Evolutionary conservation across 2,329 filamentous ascomycete species (phyloP), one percentile per base, ranked within the genome.

Genomic region (Scytalidium lignicola): DNA sequence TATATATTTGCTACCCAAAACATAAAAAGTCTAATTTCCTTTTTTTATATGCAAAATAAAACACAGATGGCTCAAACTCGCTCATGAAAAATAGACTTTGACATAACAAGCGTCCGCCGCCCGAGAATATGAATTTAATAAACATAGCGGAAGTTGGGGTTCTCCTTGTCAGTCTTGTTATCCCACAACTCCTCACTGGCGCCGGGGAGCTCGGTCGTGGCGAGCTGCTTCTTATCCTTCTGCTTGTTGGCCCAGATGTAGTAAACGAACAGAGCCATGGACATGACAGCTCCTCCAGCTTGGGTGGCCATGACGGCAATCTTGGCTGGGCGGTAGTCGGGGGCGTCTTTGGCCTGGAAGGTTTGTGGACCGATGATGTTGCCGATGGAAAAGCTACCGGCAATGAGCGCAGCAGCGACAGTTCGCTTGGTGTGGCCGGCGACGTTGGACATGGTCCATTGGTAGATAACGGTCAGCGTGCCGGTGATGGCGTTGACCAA

Each of bases 321-420:
- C 60, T 79, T 78, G 21, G 75, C 77, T 0, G 74, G 75, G 10
- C 69, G 69, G 54, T 74, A 79, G 3, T 72, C 66, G 1, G 75
- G 76, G 0, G 71, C 74, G 49, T 80, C 74, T 29, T 65, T 66
- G 3, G 68, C 70, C 54, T 74, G 73, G 65, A 80, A 79, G 3
- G 74, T 79, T 59, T 78, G 72, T 1, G 76, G 76, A 0, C 76
- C 76, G 54, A 80, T 78, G 50, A 80, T 77, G 59, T 76, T 80
- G 13, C 74, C 76, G 8, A 78, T 58, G 0, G 73, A 75, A 56
- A 78, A 78, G 21, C 70, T 71, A 18, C 70, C 73, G 40, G 69
- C 69, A 52, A 78, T 65, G 50, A 77, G 60, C 18, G 72, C 72
- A 18, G 68, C 67, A 3, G 73, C 72, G 48, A 75, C 73, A 17